These are phyloP conservation scores for Vinca minor DNA, from an alignment of 257 asterid genomes.

Conservation along the genomic window DNA sequence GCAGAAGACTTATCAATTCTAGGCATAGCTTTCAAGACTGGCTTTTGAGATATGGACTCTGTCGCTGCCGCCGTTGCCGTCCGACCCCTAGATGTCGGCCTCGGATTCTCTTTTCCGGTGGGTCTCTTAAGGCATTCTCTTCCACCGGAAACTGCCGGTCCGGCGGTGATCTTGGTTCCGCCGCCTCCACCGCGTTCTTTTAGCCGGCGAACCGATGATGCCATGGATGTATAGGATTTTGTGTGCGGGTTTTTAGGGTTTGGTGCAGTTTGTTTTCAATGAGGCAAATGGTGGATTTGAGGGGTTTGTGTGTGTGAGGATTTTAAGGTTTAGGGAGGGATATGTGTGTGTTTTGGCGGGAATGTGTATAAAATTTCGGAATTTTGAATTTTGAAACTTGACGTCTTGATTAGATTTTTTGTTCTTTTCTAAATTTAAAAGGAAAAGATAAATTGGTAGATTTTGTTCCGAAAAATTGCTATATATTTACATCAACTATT, in stretches of 20 bases:
- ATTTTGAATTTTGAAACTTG: constrained; percentile 21
- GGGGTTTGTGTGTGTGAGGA: background rate
- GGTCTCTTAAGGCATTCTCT: constrained; percentile 23
- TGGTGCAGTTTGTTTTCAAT: background rate
- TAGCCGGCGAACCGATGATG: constrained; percentile 48
- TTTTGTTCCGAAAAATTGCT: no score
- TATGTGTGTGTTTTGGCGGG: background rate
- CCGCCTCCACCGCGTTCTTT: constrained; percentile 56
- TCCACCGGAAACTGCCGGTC: constrained; percentile 13
- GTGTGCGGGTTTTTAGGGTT: constrained; percentile 3
- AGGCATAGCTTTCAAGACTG: constrained; percentile 44
- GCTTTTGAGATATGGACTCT: constrained; percentile 51
- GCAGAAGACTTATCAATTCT: constrained; percentile 41
- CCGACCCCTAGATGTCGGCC: constrained; percentile 48
- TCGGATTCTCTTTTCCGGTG: constrained; percentile 61
- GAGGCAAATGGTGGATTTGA: background rate
- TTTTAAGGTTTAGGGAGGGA: background rate
- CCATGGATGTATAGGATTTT: constrained; percentile 30
- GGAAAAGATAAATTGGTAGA: no score
- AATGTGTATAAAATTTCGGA: constrained; percentile 3
- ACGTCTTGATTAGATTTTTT: no score
- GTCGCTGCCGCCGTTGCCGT: constrained; percentile 25
- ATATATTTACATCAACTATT: no score
- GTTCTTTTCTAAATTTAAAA: no score
- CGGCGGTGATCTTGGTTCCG: constrained; percentile 27